A percentile compares a stretch with the other conserved stretches of the same genome.
These are phyloP conservation scores for Arthrobotrys entomopaga DNA, from an alignment of 2,329 filamentous ascomycete genomes.

Conservation along the genomic window DNA sequence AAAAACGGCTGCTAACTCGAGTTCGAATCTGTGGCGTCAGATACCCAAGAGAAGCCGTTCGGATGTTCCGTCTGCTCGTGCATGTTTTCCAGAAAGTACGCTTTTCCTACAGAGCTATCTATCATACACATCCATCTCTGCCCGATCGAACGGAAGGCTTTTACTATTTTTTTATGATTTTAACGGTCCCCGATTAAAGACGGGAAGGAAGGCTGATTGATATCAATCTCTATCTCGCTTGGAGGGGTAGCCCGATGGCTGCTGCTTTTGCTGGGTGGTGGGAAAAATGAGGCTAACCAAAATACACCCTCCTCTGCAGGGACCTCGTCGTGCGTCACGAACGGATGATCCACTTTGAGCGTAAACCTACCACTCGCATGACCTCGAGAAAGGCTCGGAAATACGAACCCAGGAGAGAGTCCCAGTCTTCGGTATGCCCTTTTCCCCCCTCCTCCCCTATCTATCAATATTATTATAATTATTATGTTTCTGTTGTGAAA, in stretches of 20 bases:
- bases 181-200: constrained; percentile 29
- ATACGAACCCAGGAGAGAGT: constrained; percentile 52
- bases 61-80: constrained; percentile 54
- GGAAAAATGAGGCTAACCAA: constrained; percentile 14
- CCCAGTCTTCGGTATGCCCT: constrained; percentile 46
- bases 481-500: background rate
- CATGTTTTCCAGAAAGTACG: constrained; percentile 55
- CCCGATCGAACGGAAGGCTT: no score
- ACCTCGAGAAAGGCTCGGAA: constrained; percentile 53
- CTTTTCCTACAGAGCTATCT: background rate
- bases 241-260: no score
- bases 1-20: constrained; percentile 30
- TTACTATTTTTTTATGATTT: no score
- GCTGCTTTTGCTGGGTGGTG: constrained; percentile 3
- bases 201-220: constrained; percentile 5
- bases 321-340: constrained; percentile 53
- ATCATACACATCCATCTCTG: background rate
- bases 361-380: constrained; percentile 52
- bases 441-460: no score
- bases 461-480: no score
- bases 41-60: constrained; percentile 55
- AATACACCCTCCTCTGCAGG: constrained; percentile 9
- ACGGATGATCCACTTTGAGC: constrained; percentile 55
- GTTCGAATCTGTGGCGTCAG: constrained; percentile 25
- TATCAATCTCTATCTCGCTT: no score